A percentile compares a stretch with the other conserved stretches of the same genome.
These are phyloP conservation scores for Diutina ranongensis DNA, from an alignment of 1,139 yeast genomes.

Conservation along the genomic window DNA sequence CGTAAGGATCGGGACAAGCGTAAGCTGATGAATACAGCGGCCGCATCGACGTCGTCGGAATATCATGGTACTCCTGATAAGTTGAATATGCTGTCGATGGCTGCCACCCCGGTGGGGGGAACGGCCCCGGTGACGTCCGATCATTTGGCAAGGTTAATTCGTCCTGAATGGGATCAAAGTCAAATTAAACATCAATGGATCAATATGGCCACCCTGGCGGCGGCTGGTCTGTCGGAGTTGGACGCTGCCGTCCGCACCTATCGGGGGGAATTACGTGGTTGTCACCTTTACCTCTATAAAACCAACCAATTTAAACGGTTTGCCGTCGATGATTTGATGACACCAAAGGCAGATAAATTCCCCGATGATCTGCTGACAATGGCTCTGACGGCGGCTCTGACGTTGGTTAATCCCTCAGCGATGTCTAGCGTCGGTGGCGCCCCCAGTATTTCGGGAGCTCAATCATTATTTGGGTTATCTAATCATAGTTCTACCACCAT, in stretches of 20 bases:
- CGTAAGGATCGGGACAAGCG: conserved; percentile 21
- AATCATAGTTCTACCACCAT: not conserved
- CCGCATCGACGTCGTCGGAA: not conserved
- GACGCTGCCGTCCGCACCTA: conserved; percentile 12
- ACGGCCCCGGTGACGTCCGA: not conserved
- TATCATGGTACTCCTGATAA: not conserved
- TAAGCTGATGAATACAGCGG: conserved; percentile 8
- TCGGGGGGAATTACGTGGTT: conserved; percentile 57
- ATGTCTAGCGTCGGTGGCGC: not conserved
- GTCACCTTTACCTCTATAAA: conserved; percentile 45
- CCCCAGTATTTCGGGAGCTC: not conserved
- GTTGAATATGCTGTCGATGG: not conserved
- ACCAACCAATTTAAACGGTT: conserved; percentile 13
- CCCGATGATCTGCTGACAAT: not conserved
- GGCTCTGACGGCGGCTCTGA: conserved; percentile 2
- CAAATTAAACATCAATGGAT: conserved; percentile 30
- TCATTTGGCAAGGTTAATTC: conserved; percentile 12
- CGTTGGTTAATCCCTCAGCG: not conserved
- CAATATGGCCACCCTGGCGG: conserved; percentile 27
- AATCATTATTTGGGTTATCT: not conserved
- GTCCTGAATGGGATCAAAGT: conserved; percentile 24
- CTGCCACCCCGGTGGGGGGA: not conserved
- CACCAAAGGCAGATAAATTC: not conserved
- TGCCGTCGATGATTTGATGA: not conserved
- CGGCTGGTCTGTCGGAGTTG: conserved; percentile 16